Evolutionary conservation across 805 yeast species (phyloP), one percentile per base, ranked within the genome.

Genomic region (Candida sakaeoensis): DNA sequence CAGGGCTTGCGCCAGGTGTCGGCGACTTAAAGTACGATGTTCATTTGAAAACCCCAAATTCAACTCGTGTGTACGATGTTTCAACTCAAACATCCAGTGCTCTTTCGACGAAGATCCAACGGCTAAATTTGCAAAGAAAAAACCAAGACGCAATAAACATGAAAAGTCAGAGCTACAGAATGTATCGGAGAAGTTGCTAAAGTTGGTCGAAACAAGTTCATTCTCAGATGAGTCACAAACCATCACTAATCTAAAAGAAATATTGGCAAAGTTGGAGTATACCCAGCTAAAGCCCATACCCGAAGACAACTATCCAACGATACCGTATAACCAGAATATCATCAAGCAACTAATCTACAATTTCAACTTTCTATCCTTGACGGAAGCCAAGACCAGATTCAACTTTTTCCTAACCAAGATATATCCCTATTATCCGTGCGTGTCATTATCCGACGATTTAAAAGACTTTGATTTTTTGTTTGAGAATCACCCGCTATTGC

Each of bases 1-100:
- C 22, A 57, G 75, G 37, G 79, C 80, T 1, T 76, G 81, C 57
- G 80, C 80, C 3, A 54, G 81, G 42, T 76, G 81, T 46, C 75
- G 74, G 43, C 51, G 80, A 21, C 57, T 75, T 15, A 75, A 75
- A 48, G 71, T 72, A 72, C 62, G 73, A 48, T 76, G 81, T 54
- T 65, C 68, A 2, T 76, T 66, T 50, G 72, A 71, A 23, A 71
- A 72, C 45, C 79, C 78, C 2, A 46, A 54, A 13, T 64, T 56
- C 45, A 55, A 53, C 23, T 52, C 74, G 13, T 76, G 81, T 52
- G 61, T 62, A 27, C 48, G 79, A 38, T 76, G 80, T 49, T 64
- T 56, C 41, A 56, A 63, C 18, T 61, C 71, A 4, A 67, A 65
- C 2, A 62, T 74, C 16, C 57, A 56, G 39, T 75, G 80, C 48